Percentiles rank a stretch among this genome's conserved stretches.
Conservation (phyloP, 768 basidiomycete genomes). For the Mycena galopus region DNA sequence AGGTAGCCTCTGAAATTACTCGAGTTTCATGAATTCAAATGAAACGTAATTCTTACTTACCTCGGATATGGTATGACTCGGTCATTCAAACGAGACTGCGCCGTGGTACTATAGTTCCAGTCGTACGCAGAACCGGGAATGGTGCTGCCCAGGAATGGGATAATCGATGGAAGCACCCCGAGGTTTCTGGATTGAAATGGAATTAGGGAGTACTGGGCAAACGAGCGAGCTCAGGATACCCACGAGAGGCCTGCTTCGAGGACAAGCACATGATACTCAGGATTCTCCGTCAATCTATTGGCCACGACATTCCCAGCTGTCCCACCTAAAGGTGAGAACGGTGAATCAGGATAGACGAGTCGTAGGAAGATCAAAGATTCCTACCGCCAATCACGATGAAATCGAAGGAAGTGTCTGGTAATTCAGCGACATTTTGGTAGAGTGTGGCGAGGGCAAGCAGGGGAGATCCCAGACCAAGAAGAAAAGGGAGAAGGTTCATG, state of each 20-base stretch:
- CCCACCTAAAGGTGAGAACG: neutral
- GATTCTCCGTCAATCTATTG: slow-evolving; percentile 14
- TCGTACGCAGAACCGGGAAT: neutral
- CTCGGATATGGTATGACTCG: neutral
- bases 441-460: neutral
- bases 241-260: slow-evolving; percentile 10
- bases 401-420: slow-evolving; percentile 9
- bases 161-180: neutral
- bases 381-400: slow-evolving; percentile 9
- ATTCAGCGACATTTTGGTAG: neutral
- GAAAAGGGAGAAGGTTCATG: neutral
- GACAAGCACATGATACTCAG: neutral
- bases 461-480: neutral
- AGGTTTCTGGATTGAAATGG: neutral
- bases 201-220: neutral
- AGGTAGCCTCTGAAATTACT: neutral
- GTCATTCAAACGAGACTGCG: neutral
- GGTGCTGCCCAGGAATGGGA: neutral
- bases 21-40: neutral
- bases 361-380: neutral
- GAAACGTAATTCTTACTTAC: neutral
- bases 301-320: slow-evolving; percentile 11
- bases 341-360: neutral
- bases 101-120: slow-evolving; percentile 14
- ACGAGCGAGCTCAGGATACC: neutral